These are phyloP conservation scores for Heliosperma pusillum DNA, from an alignment of 148 eudicot species.

Conservation along the genomic window DNA sequence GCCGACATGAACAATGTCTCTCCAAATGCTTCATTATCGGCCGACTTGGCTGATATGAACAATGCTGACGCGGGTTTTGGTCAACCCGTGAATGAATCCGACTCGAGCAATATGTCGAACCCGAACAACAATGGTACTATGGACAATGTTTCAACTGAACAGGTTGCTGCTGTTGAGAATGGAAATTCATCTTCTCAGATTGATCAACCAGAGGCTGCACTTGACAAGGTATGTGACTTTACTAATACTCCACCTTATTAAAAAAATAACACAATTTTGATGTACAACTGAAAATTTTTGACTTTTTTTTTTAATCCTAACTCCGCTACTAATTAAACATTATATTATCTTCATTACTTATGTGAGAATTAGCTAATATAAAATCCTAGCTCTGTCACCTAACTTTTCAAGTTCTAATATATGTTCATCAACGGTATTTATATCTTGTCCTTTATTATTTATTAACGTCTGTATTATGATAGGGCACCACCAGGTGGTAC, in stretches of 20 bases:
- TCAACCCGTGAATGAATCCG: background rate
- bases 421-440: too few relatives aligned
- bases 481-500: too few relatives aligned
- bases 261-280: too few relatives aligned
- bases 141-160: background rate
- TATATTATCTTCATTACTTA: too few relatives aligned
- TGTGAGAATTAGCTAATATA: background rate
- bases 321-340: too few relatives aligned
- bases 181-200: background rate
- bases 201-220: background rate
- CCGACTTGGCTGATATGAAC: background rate
- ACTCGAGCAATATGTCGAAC: background rate
- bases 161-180: background rate
- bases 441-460: too few relatives aligned
- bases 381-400: too few relatives aligned
- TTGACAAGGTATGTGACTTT: background rate
- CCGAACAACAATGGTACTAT: background rate
- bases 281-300: too few relatives aligned
- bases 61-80: background rate
- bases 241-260: too few relatives aligned
- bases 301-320: background rate
- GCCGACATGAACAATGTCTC: background rate
- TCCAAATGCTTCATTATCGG: background rate
- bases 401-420: too few relatives aligned
- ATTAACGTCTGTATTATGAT: too few relatives aligned